Percentiles rank a stretch among this genome's conserved stretches.
Evolutionary conservation across 768 basidiomycete genomes (phyloP).

Genomic region (Gyrodon lividus): DNA sequence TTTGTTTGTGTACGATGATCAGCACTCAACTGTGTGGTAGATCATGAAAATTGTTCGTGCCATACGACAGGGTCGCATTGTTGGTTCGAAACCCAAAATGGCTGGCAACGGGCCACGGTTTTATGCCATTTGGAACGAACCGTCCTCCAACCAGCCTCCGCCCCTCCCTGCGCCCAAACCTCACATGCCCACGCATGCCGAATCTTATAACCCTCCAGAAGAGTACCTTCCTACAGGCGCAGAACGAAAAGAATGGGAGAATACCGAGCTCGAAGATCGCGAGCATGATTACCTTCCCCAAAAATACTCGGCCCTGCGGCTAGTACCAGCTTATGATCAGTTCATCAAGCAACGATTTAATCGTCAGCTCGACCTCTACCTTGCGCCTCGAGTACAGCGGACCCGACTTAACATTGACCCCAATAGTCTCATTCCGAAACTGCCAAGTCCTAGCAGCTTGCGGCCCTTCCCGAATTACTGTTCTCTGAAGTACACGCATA

Average conservation of each 20-base stretch:
- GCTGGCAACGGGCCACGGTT: slow-evolving; percentile 62
- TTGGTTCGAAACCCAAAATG: slow-evolving; percentile 86
- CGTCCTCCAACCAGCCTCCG: slow-evolving; percentile 71
- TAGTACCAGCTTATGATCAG: slow-evolving; percentile 87
- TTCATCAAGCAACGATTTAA: slow-evolving; percentile 94
- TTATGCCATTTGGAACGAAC: slow-evolving; percentile 88
- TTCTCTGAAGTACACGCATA: slow-evolving; percentile 69
- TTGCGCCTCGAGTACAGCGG: slow-evolving; percentile 89
- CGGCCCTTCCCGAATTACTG: slow-evolving; percentile 92
- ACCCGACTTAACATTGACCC: slow-evolving; percentile 91
- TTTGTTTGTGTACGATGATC: background rate
- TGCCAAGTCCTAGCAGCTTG: slow-evolving; percentile 88
- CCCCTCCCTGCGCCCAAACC: slow-evolving; percentile 93
- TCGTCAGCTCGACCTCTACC: slow-evolving; percentile 93
- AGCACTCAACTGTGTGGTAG: slow-evolving; percentile 40
- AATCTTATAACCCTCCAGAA: slow-evolving; percentile 97
- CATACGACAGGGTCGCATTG: slow-evolving; percentile 92
- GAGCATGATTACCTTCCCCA: slow-evolving; percentile 86
- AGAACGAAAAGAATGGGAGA: slow-evolving; percentile 83
- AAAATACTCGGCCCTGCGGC: slow-evolving; percentile 80
- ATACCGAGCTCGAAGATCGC: slow-evolving; percentile 82
- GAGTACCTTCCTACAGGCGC: slow-evolving; percentile 89
- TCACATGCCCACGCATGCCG: slow-evolving; percentile 85
- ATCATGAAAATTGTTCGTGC: slow-evolving; percentile 99
- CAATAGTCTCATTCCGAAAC: slow-evolving; percentile 85